phyloP scores from a whole-genome alignment of 2,329 filamentous ascomycete species.

The Colletotrichum eleusines region DNA sequence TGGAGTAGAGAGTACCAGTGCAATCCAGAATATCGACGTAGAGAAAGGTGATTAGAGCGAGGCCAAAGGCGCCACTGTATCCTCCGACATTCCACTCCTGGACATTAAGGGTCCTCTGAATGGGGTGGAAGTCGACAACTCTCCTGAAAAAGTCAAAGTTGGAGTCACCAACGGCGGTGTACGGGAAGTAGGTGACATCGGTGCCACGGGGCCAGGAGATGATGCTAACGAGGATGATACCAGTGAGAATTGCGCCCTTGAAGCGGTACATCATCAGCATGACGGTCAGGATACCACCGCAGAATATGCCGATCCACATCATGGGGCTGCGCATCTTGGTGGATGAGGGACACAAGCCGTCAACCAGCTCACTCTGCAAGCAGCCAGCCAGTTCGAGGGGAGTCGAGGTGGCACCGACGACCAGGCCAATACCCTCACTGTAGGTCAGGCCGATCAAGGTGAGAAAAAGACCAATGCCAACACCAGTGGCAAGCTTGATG shows the following conservation, averaged over 20 bases:
- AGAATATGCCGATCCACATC: conserved; percentile 92
- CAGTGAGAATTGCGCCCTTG: conserved; percentile 87
- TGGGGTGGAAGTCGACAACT: conserved; percentile 86
- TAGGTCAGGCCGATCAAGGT: conserved; percentile 83
- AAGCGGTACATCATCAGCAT: conserved; percentile 87
- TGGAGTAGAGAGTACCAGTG: conserved; percentile 88
- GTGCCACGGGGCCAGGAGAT: conserved; percentile 89
- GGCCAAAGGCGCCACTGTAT: conserved; percentile 81
- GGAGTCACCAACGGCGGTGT: conserved; percentile 75
- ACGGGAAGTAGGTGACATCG: conserved; percentile 83
- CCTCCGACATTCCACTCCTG: conserved; percentile 79
- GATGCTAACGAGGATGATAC: conserved; percentile 86
- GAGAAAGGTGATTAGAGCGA: conserved; percentile 88
- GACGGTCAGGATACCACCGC: conserved; percentile 83
- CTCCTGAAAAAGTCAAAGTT: conserved; percentile 89
- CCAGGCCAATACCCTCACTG: conserved; percentile 82
- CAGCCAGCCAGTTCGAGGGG: conserved; percentile 84
- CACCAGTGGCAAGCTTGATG: conserved; percentile 88
- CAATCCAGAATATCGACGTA: conserved; percentile 92
- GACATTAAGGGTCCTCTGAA: conserved; percentile 75
- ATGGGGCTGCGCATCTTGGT: conserved; percentile 85
- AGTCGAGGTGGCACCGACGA: conserved; percentile 75
- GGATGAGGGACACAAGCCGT: conserved; percentile 70
- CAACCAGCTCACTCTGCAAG: conserved; percentile 46
- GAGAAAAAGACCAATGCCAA: conserved; percentile 87